Conservation (phyloP, 352 stramenopile species). For the Poterioochromonas sp. region DNA sequence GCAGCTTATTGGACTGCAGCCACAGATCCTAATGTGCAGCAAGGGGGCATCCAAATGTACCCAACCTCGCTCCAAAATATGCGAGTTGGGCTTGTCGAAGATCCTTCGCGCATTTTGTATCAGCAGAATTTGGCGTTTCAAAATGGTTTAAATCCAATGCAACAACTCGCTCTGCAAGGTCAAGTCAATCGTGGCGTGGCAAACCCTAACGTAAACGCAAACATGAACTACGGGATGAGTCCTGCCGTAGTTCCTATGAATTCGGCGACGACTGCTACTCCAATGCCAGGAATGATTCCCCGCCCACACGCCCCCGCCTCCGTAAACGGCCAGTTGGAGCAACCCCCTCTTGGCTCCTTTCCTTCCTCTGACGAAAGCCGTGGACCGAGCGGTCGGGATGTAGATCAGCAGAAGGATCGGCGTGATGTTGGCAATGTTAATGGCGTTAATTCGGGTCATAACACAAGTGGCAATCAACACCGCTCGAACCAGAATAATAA, state of each 20-base stretch:
- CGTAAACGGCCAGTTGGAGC: not conserved
- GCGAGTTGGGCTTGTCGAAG: not conserved
- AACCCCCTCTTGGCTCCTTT: not conserved
- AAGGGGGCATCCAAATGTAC: not conserved
- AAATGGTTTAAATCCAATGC: not conserved
- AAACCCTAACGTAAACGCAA: not conserved
- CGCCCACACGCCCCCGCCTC: not conserved
- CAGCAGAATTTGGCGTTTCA: not conserved
- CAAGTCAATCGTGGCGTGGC: not conserved
- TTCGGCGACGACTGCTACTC: not conserved
- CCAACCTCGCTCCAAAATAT: not conserved
- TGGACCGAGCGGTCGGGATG: no score
- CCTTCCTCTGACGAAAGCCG: not conserved
- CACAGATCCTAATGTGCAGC: not conserved
- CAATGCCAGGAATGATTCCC: not conserved
- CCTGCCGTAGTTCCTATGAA: not conserved
- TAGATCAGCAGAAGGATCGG: not conserved
- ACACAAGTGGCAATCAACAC: not conserved
- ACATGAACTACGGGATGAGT: not conserved
- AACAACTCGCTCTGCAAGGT: not conserved
- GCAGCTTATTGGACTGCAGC: not conserved
- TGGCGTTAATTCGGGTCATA: not conserved
- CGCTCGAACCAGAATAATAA: not conserved
- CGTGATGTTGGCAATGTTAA: not conserved
- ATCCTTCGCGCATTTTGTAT: not conserved